Base-by-base conservation (phyloP, 139 green algal genomes). In the Nannochloris sp. region DNA sequence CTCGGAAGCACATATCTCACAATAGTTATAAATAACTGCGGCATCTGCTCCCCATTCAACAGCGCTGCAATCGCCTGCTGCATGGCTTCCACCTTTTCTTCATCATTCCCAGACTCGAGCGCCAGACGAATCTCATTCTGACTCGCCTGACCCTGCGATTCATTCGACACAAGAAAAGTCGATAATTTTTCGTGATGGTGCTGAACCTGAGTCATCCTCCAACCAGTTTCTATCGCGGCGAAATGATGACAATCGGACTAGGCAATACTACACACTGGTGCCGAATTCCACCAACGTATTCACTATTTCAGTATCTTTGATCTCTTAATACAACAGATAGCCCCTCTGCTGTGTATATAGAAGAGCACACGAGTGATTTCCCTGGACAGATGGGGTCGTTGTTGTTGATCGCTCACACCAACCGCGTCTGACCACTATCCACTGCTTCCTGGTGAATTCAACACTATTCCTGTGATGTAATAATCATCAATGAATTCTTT, bases 1-100 rank as follows among this genome's bases (percentile, higher is more conserved):
- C 80, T 92, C 6, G 94, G 94, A 49, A 99, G 81, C 13, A 99
- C 94, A 64, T 98, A 98, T 56, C 94, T 87, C 28, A 99, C 90
- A 59, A 99, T 96, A 14, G 94, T 97, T 68, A 99, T 99, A 82
- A 99, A 99, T 10, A 99, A 82, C 37, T 82, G 73, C 2, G 93
- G 90, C 30, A 99, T 69, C 75, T 93, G 84, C 79, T 99, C 94
- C 5, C 92, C 92, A 50, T 87, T 90, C 8, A 99, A 70, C 64
- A 98, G 76, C 63, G 94, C 82, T 50, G 84, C 88, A 56, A 99
- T 86, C 0, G 88, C 89, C 63, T 96, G 91, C 81, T 97, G 92
- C 91, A 99, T 93, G 8, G 94, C 92, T 11, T 81, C 59, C 29
- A 89, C 70, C 74, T 97, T 98, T 14, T 78, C 80, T 4, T 79